A percentile compares a stretch with the other conserved stretches of the same genome.
Conservation (phyloP, 2,329 filamentous ascomycete genomes). For the Mariannaea elegans region DNA sequence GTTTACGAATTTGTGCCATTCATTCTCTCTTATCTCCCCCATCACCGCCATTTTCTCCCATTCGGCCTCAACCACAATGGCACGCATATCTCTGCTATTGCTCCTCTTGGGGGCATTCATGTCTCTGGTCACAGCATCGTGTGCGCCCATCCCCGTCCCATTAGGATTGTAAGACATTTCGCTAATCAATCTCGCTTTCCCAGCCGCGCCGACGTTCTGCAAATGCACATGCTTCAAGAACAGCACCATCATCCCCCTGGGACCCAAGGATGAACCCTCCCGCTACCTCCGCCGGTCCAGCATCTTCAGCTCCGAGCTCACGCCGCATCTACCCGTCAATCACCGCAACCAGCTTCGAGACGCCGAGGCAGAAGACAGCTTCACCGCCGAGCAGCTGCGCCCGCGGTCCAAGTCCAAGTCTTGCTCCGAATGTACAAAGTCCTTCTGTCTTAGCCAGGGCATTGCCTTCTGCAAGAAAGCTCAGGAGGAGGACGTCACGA, state of each 20-base stretch:
- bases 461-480: slow-evolving; percentile 71
- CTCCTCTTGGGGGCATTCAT: slow-evolving; percentile 49
- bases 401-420: slow-evolving; percentile 54
- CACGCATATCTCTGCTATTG: slow-evolving; percentile 48
- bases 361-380: slow-evolving; percentile 4
- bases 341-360: slow-evolving; percentile 18
- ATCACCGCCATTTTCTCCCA: background rate
- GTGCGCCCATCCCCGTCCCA: slow-evolving; percentile 44
- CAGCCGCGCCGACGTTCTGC: slow-evolving; percentile 71
- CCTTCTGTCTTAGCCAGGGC: slow-evolving; percentile 67
- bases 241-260: slow-evolving; percentile 72
- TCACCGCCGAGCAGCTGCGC: slow-evolving; percentile 13
- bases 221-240: slow-evolving; percentile 77
- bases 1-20: background rate
- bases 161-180: slow-evolving; percentile 6
- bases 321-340: slow-evolving; percentile 26
- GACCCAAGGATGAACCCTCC: slow-evolving; percentile 51
- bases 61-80: slow-evolving; percentile 44
- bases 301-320: slow-evolving; percentile 28
- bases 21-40: background rate
- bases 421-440: slow-evolving; percentile 71
- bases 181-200: slow-evolving; percentile 30
- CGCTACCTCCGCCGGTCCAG: slow-evolving; percentile 35
- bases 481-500: slow-evolving; percentile 68
- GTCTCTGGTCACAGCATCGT: slow-evolving; percentile 51